Conservation (phyloP, 768 basidiomycete genomes). For the Melanogaster broomeanus region DNA sequence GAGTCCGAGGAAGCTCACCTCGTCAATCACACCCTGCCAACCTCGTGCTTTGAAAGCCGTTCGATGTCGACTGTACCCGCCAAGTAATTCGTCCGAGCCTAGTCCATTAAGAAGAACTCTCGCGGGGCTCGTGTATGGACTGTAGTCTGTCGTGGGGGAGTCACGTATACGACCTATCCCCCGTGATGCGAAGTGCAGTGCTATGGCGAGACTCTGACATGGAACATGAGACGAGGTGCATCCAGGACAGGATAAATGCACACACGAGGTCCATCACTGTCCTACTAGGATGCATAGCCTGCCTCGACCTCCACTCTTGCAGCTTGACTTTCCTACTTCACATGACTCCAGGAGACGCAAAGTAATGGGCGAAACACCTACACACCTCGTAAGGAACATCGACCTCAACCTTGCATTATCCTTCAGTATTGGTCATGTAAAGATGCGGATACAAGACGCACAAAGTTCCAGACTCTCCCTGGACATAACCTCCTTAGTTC, state of each 20-base stretch:
- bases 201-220: conserved; percentile 82
- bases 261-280: conserved; percentile 92
- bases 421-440: background rate
- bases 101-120: conserved; percentile 87
- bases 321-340: conserved; percentile 62
- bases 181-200: conserved; percentile 90
- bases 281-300: conserved; percentile 73
- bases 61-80: conserved; percentile 90
- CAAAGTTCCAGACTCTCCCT: conserved; percentile 87
- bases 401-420: conserved; percentile 67
- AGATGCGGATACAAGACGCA: conserved; percentile 35
- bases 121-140: conserved; percentile 69
- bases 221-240: conserved; percentile 1
- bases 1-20: conserved; percentile 48
- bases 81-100: conserved; percentile 93
- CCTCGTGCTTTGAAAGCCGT: conserved; percentile 65
- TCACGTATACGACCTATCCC: conserved; percentile 63
- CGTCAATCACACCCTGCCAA: conserved; percentile 78
- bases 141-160: conserved; percentile 31
- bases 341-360: conserved; percentile 5
- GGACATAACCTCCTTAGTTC: conserved; percentile 81
- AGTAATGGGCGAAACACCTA: background rate
- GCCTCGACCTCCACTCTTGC: conserved; percentile 59
- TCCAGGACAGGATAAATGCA: background rate
- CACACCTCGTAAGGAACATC: conserved; percentile 78